phyloP scores from a whole-genome alignment of 2,329 filamentous ascomycete species.

The Corniculantispora saksenae region DNA sequence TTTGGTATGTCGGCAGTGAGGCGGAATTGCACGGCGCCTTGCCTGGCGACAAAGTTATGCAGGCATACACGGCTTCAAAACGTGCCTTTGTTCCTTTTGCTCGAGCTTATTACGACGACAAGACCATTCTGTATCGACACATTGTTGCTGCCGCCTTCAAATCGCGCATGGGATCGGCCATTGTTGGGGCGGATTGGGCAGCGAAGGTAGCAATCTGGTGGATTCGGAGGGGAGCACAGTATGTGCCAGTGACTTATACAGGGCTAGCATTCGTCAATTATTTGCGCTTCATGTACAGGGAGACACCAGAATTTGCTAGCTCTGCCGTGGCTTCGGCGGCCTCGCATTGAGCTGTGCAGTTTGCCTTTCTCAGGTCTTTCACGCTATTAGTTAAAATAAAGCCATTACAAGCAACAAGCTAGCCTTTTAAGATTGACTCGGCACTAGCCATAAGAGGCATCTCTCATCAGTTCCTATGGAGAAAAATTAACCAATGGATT shows the following conservation, averaged over 20 bases:
- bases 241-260: conserved; percentile 25
- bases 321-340: background rate
- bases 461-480: too few relatives aligned
- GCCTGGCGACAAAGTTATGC: conserved; percentile 17
- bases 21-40: conserved; percentile 25
- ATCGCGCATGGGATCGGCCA: conserved; percentile 21
- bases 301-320: background rate
- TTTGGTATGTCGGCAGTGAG: conserved; percentile 26
- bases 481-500: background rate
- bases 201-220: conserved; percentile 22
- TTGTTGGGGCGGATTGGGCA: conserved; percentile 23
- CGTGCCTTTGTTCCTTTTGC: conserved; percentile 21
- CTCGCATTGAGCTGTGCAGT: background rate
- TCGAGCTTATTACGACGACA: conserved; percentile 18
- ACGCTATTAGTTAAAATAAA: background rate
- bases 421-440: background rate
- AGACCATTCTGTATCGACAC: conserved; percentile 19
- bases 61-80: conserved; percentile 22
- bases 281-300: conserved; percentile 23
- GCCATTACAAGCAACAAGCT: background rate
- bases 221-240: conserved; percentile 22
- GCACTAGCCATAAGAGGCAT: too few relatives aligned
- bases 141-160: conserved; percentile 22
- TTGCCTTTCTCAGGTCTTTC: background rate
- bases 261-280: conserved; percentile 22